Evolutionary conservation across 371 early-diverging fungal species (phyloP).

Genomic region (Saksenaea oblongispora): DNA sequence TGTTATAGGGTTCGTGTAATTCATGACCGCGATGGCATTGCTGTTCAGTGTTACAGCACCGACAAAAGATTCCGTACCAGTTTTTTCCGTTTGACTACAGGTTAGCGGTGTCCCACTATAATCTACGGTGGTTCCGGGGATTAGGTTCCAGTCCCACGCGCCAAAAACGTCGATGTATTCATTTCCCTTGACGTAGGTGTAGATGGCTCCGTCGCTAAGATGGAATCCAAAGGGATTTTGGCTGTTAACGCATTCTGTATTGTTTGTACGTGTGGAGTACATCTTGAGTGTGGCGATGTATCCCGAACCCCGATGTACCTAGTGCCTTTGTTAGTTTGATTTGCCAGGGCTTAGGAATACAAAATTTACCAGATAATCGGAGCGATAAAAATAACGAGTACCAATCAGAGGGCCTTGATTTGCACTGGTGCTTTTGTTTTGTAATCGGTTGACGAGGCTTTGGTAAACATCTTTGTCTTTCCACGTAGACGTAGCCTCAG

Average conservation of each 20-base stretch:
- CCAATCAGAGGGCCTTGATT: slow-evolving; percentile 37
- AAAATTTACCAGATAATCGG: slow-evolving; percentile 33
- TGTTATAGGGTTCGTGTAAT: slow-evolving; percentile 29
- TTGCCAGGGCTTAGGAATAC: neutral
- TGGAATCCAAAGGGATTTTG: slow-evolving; percentile 37
- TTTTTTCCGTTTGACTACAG: slow-evolving; percentile 22
- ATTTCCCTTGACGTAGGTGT: slow-evolving; percentile 23
- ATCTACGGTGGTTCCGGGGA: slow-evolving; percentile 34
- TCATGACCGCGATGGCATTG: slow-evolving; percentile 32
- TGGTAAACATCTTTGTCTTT: neutral
- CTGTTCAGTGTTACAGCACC: slow-evolving; percentile 14
- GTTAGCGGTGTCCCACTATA: slow-evolving; percentile 23
- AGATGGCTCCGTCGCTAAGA: slow-evolving; percentile 31
- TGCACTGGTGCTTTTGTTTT: slow-evolving; percentile 5
- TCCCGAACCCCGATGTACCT: neutral
- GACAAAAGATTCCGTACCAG: slow-evolving; percentile 29
- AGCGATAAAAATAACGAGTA: slow-evolving; percentile 30
- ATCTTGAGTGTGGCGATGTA: slow-evolving; percentile 30
- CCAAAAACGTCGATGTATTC: slow-evolving; percentile 32
- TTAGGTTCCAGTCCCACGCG: slow-evolving; percentile 34
- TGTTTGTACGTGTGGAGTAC: slow-evolving; percentile 29
- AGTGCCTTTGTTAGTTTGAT: neutral
- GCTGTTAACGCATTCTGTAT: slow-evolving; percentile 30
- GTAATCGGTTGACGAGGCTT: neutral
- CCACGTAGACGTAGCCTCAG: neutral